Conservation (phyloP, 177 flowering plant genomes). For the Vitis hybrid region DNA sequence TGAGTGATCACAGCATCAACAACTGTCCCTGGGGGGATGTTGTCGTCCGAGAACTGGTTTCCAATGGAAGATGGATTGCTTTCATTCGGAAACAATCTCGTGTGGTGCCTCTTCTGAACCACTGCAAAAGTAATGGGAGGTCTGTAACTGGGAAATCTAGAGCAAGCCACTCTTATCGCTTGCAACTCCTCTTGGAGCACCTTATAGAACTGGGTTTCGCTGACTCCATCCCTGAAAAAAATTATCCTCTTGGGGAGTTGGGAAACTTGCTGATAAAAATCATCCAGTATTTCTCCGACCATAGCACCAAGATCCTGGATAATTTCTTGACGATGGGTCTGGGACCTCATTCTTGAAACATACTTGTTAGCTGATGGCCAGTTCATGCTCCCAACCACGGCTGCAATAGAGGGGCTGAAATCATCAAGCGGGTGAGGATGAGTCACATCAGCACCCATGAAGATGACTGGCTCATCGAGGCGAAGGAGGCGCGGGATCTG, state of each 20-base stretch:
- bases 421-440: conserved; percentile 98
- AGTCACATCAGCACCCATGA: conserved; percentile 97
- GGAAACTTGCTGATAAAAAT: conserved; percentile 54
- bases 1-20: conserved; percentile 87
- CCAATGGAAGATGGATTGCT: conserved; percentile 24
- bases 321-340: conserved; percentile 86
- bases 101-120: conserved; percentile 95
- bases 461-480: conserved; percentile 70
- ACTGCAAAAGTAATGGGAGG: conserved; percentile 84
- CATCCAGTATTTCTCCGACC: conserved; percentile 73
- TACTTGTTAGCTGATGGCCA: conserved; percentile 96
- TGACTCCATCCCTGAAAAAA: conserved; percentile 93
- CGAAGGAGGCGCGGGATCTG: conserved; percentile 71
- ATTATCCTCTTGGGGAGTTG: conserved; percentile 67
- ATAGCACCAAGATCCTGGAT: conserved; percentile 74
- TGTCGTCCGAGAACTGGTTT: conserved; percentile 43
- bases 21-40: conserved; percentile 90
- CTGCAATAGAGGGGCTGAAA: conserved; percentile 90
- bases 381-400: conserved; percentile 93
- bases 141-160: conserved; percentile 49
- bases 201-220: conserved; percentile 86
- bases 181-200: conserved; percentile 79
- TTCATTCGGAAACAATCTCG: conserved; percentile 69
- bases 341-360: conserved; percentile 81
- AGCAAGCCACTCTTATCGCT: conserved; percentile 67